Evolutionary conservation across 345 rosid genomes (phyloP).

Genomic region (Diplotaxis tenuifolia): DNA sequence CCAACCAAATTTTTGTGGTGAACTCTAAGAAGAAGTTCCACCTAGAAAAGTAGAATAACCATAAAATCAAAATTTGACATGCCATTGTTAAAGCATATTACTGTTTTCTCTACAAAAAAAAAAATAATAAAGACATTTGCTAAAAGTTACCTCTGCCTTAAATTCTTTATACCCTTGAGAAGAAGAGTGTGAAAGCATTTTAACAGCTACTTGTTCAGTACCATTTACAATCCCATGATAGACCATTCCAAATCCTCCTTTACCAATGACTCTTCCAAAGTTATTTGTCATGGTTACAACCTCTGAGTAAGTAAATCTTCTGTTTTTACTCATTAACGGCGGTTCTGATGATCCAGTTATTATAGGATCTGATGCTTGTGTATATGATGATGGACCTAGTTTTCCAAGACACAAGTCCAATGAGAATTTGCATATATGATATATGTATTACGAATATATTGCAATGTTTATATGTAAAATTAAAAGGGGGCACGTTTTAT

Average conservation of each 20-base stretch:
- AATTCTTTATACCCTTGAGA: slow-evolving; percentile 49
- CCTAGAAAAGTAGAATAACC: slow-evolving; percentile 25
- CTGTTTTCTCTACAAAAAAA: too few species aligned
- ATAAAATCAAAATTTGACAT: background rate
- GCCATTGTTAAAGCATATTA: background rate
- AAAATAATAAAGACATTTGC: background rate
- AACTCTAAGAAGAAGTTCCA: slow-evolving; percentile 43
- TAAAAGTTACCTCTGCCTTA: slow-evolving; percentile 42
- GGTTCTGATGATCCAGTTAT: slow-evolving; percentile 6
- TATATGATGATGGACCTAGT: background rate
- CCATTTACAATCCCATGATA: slow-evolving; percentile 40
- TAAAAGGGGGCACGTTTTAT: background rate
- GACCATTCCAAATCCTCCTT: slow-evolving; percentile 51
- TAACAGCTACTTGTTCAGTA: slow-evolving; percentile 43
- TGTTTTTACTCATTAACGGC: slow-evolving; percentile 19
- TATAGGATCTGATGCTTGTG: slow-evolving; percentile 9
- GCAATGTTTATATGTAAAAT: background rate
- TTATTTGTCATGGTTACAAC: slow-evolving; percentile 42
- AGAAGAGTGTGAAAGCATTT: slow-evolving; percentile 45
- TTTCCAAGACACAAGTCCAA: background rate
- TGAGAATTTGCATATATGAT: background rate
- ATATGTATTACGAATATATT: background rate
- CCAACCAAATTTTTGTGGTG: too few species aligned
- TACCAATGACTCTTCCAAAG: slow-evolving; percentile 40
- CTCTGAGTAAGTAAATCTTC: slow-evolving; percentile 35